Evolutionary conservation across 176 grass and related monocot genomes (phyloP), one percentile per base, ranked within the genome.

Genomic region (Triticum urartu): DNA sequence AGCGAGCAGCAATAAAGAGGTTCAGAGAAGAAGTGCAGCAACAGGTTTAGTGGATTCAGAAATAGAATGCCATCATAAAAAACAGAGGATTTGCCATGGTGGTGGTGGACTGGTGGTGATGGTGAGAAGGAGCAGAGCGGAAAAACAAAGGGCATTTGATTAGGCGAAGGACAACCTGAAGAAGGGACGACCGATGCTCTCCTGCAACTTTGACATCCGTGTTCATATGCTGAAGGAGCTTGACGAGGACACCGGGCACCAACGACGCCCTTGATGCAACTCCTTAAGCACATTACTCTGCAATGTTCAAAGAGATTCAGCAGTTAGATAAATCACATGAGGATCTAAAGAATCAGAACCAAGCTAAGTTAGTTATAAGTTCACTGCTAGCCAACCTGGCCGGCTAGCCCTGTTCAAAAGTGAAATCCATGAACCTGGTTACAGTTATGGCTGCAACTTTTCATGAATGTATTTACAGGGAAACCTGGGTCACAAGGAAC

Each of bases 151-250:
- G 26, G 26, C 26, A 26, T 26, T 26, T 26, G 26, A 26, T 26
- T 26, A 26, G 26, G 26, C 26, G 26, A 26, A 26, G 26, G 26
- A 26, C 26, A 26, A 26, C 26, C 26, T 26, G 26, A 26, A 26
- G 26, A 26, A 26, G 26, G 26, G 26, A 26, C 1, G 26, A 26
- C 26, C 1, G 26, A 26, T 26, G 90, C 78, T 94, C 90, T 40
- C 86, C 86, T 2, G 88, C 81, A 11, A 89, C 90, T 83, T 91
- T 93, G 36, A 88, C 90, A 77, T 93, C 85, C 0, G 83, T 92
- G 87, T 94, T 97, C 89, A 93, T 88, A 69, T 94, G 90, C 84
- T 94, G 95, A 25, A 97, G 90, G 64, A 97, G 95, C 82, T 97
- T 94, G 35, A 94, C 78, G 64, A 97, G 95, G 84, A 92, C 81